Base-by-base conservation (phyloP, 345 rosid species). In the Jatropha curcas region DNA sequence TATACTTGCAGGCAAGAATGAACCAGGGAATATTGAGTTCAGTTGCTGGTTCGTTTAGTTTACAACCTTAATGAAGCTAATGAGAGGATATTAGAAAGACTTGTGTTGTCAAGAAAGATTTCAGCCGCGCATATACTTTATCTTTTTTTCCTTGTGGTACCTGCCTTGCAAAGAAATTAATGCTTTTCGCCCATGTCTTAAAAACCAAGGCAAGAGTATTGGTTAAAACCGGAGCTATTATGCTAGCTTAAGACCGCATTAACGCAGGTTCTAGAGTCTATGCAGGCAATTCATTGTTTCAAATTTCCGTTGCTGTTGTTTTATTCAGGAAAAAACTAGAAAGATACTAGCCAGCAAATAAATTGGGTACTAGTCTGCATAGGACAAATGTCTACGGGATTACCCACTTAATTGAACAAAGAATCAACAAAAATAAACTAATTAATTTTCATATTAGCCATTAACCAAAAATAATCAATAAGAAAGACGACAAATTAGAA, bases 381-480 rank as follows among this genome's bases (percentile, higher is more conserved):
- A 27, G 28, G 28, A 4, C 0, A 14, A n/a, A 12, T 22, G 28
- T 20, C 4, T 13, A 11, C 1, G 20, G 25, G 43, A 5, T 4
- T 68, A 35, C 17, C 31, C 25, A 71, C n/a, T 5, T 59, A 22
- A 17, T 25, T 71, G 53, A 35, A 68, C 34, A 61, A 71, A 60
- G 57, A 60, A 11, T 9, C 20, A 24, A 57, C 2, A 71, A 17
- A 33, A 34, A 33, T 22, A 34, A 58, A 25, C 33, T 48, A 27
- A 0, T 10, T 28, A 28, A n/a, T 16, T 22, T 68, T 68, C 53
- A 58, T 4, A 9, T 39, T 58, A 27, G 43, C 65, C 39, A 70
- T 57, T 41, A 7, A 58, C 25, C 35, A 24, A 16, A 46, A 25
- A 41, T 28, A 22, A 10, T 27, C 19, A 70, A 57, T 17, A 25